Percentiles rank a stretch among this genome's conserved stretches.
Evolutionary conservation across 495 filamentous ascomycete species (phyloP).

Genomic region (Neurospora sp.): DNA sequence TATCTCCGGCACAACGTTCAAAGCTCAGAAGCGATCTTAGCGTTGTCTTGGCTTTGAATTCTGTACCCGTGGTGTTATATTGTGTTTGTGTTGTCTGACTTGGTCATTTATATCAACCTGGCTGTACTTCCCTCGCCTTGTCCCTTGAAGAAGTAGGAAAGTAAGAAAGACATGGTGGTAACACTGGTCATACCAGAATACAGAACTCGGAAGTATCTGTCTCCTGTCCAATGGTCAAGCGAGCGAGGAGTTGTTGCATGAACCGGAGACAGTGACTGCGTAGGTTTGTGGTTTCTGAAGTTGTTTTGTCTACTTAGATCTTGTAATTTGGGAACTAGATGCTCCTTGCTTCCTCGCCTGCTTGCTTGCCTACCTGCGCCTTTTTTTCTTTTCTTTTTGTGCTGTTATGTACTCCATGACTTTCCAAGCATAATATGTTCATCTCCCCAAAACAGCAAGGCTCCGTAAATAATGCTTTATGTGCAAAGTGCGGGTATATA

Average conservation of each 20-base stretch:
- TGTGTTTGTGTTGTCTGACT: neutral
- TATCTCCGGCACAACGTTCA: neutral
- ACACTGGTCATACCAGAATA: neutral
- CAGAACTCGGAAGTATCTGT: neutral
- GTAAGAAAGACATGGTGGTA: neutral
- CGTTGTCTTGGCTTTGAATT: neutral
- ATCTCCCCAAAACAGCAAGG: neutral
- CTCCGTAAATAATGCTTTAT: neutral
- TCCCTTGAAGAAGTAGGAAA: neutral
- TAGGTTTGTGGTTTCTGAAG: neutral
- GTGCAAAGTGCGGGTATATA: neutral
- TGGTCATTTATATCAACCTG: neutral
- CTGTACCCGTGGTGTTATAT: neutral
- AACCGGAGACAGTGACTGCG: neutral
- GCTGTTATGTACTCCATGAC: neutral
- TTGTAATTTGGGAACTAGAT: neutral
- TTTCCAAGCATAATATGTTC: neutral
- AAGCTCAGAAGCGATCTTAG: neutral
- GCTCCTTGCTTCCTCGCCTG: neutral
- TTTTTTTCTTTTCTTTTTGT: neutral
- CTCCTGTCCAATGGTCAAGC: neutral
- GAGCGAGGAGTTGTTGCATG: neutral
- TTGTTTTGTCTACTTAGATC: neutral
- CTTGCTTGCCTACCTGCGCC: neutral
- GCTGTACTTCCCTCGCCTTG: neutral